A percentile compares a stretch with the other conserved stretches of the same genome.
Conservation (phyloP, 805 yeast genomes). For the Candida patagonica region DNA sequence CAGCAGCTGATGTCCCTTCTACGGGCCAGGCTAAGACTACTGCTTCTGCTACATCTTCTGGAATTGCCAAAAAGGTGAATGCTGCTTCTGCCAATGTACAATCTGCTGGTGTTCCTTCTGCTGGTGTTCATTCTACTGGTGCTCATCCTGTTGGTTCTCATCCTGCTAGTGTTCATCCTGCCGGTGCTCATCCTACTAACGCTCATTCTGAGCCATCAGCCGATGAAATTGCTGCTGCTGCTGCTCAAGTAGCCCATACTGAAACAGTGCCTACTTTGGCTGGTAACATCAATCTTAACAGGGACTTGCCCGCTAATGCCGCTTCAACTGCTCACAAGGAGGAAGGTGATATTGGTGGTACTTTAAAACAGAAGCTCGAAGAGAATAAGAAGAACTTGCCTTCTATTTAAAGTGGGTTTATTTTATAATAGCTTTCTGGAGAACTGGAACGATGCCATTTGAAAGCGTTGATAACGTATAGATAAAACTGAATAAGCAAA, state of each 20-base stretch:
- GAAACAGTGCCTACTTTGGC: constrained; percentile 26
- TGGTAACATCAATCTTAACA: constrained; percentile 25
- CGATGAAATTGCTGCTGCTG: constrained; percentile 12
- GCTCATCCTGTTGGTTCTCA: constrained; percentile 2
- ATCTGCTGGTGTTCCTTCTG: constrained; percentile 5
- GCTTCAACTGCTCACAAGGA: neutral
- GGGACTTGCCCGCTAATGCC: constrained; percentile 5
- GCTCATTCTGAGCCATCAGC: constrained; percentile 5
- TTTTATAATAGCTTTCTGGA: too few species aligned
- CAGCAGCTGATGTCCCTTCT: constrained; percentile 15
- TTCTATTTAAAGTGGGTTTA: too few species aligned
- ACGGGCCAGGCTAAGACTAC: constrained; percentile 15
- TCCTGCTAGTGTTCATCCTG: constrained; percentile 1
- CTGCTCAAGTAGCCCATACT: constrained; percentile 15
- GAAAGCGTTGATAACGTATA: too few species aligned
- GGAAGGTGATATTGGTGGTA: constrained; percentile 2
- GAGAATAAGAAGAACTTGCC: too few species aligned
- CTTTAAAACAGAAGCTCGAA: neutral
- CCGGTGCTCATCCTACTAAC: neutral
- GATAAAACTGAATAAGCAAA: too few species aligned
- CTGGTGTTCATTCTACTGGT: constrained; percentile 5
- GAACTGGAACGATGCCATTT: too few species aligned
- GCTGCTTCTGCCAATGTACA: constrained; percentile 9
- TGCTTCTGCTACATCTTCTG: constrained; percentile 8
- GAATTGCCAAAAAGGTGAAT: constrained; percentile 10